Evolutionary conservation across 129 eudicot genomes (phyloP).

Genomic region (Helianthus tuberosus): DNA sequence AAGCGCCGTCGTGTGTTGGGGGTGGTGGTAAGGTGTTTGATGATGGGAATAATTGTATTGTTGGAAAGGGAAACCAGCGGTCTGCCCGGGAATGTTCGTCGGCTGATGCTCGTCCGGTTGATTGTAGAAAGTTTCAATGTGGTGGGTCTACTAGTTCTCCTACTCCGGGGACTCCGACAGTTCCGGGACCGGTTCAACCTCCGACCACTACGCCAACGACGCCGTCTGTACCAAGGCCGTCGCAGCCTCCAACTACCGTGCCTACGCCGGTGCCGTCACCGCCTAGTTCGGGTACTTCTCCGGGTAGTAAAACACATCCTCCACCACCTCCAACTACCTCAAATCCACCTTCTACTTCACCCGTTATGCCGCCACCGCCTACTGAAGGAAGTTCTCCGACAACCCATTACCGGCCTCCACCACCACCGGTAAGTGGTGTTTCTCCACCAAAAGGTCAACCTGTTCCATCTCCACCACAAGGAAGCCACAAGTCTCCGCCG

Average conservation of each 20-base stretch:
- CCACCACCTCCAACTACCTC: conserved; percentile 56
- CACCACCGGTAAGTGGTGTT: conserved; percentile 25
- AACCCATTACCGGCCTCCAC: conserved; percentile 36
- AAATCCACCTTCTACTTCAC: conserved; percentile 26
- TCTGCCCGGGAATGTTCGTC: conserved; percentile 50
- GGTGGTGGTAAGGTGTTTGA: conserved; percentile 51
- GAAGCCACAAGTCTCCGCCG: conserved; percentile 4
- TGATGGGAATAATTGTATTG: conserved; percentile 66
- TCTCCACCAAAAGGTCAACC: conserved; percentile 42
- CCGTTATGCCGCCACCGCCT: conserved; percentile 41
- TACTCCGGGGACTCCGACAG: conserved; percentile 7
- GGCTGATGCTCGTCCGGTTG: conserved; percentile 52
- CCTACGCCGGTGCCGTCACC: conserved; percentile 49
- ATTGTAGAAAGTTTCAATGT: conserved; percentile 47
- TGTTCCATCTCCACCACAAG: conserved; percentile 24
- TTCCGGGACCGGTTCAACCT: conserved; percentile 22
- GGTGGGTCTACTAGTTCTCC: conserved; percentile 34
- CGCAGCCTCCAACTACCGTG: conserved; percentile 23
- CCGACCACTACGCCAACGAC: conserved; percentile 24
- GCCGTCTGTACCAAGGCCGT: conserved; percentile 5
- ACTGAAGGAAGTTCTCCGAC: conserved; percentile 33
- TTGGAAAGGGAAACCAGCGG: conserved; percentile 48
- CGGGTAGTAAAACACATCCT: conserved; percentile 46
- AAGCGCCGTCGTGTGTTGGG: conserved; percentile 39
- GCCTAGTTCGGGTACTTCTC: conserved; percentile 50